Conservation (phyloP, 192 early-diverging fungal species). For the Dissophora ornata region DNA sequence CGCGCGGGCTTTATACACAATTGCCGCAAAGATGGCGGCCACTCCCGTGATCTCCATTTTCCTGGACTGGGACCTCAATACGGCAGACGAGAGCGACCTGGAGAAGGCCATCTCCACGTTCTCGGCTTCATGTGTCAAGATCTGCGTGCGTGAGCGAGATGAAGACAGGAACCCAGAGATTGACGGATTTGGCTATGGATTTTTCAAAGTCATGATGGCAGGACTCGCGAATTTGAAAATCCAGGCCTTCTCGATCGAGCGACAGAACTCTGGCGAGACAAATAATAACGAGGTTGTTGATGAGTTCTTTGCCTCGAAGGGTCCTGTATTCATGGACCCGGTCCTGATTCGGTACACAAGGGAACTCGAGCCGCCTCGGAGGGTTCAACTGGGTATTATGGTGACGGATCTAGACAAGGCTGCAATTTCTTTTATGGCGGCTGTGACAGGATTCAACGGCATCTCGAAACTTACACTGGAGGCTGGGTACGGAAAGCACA, state of each 20-base stretch:
- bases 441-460: neutral
- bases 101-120: neutral
- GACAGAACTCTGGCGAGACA: neutral
- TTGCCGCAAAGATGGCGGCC: neutral
- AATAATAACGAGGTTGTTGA: neutral
- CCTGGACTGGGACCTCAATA: constrained; percentile 31
- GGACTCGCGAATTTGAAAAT: constrained; percentile 24
- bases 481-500: constrained; percentile 14
- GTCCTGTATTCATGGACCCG: constrained; percentile 7
- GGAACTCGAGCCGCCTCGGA: constrained; percentile 3
- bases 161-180: neutral
- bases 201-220: constrained; percentile 4
- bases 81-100: constrained; percentile 4
- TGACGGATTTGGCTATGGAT: constrained; percentile 15
- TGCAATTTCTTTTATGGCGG: neutral
- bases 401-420: constrained; percentile 31
- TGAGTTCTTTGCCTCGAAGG: constrained; percentile 13
- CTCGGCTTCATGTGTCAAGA: constrained; percentile 21
- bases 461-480: constrained; percentile 33
- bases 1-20: constrained; percentile 4
- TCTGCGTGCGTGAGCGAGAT: constrained; percentile 24
- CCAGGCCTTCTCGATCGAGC: constrained; percentile 32
- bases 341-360: constrained; percentile 18
- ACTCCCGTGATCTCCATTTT: constrained; percentile 17
- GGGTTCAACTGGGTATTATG: constrained; percentile 17